Evolutionary conservation across 441 rosid genomes (phyloP).

Genomic region (Aquilaria agallochum): DNA sequence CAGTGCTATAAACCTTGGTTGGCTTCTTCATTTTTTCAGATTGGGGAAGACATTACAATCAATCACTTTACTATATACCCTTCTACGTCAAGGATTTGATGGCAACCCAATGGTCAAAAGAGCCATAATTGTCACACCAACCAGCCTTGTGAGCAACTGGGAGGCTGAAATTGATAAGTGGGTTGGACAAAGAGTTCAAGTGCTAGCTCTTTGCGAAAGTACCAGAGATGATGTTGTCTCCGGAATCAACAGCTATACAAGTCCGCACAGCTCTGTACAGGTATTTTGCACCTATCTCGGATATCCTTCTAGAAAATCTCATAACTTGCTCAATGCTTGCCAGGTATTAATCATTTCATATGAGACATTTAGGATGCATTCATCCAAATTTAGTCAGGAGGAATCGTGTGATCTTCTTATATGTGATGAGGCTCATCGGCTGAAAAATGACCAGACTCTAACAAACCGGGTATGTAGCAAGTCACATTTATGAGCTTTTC

Average conservation of each 20-base stretch:
- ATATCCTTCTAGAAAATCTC: slow-evolving; percentile 16
- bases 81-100: slow-evolving; percentile 89
- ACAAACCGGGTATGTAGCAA: slow-evolving; percentile 74
- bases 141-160: slow-evolving; percentile 99
- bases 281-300: slow-evolving; percentile 32
- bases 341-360: slow-evolving; percentile 95
- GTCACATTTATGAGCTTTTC: slow-evolving; percentile 13
- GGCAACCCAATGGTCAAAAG: slow-evolving; percentile 92
- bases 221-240: slow-evolving; percentile 86
- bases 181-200: slow-evolving; percentile 89
- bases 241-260: slow-evolving; percentile 81
- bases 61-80: slow-evolving; percentile 83
- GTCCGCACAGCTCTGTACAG: slow-evolving; percentile 66
- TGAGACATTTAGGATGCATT: slow-evolving; percentile 98
- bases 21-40: slow-evolving; percentile 40
- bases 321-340: slow-evolving; percentile 18
- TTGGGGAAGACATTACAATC: slow-evolving; percentile 99
- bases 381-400: slow-evolving; percentile 71
- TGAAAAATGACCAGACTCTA: slow-evolving; percentile 92
- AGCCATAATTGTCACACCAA: slow-evolving; percentile 95
- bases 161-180: slow-evolving; percentile 96
- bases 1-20: slow-evolving; percentile 12
- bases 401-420: slow-evolving; percentile 95
- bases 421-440: slow-evolving; percentile 99
- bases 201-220: slow-evolving; percentile 95